A percentile compares a stretch with the other conserved stretches of the same genome.
Conservation (phyloP, 805 yeast species). For the Sugiyamaella marilandica region DNA sequence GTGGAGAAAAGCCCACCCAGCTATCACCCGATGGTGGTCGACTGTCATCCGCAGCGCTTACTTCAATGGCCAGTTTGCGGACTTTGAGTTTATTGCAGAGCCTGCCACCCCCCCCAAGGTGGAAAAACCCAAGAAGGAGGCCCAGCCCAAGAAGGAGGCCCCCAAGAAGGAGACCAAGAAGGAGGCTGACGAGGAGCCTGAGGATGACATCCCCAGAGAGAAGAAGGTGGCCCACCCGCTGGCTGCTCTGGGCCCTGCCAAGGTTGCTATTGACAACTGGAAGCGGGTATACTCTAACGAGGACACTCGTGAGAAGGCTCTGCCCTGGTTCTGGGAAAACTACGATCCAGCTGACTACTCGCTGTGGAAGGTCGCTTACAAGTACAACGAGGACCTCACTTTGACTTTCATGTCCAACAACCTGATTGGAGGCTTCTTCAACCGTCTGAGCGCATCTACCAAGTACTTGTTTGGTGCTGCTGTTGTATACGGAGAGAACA, state of each 20-base stretch:
- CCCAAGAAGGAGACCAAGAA: constrained; percentile 36
- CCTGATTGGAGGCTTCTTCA: constrained; percentile 96
- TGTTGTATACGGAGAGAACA: constrained; percentile 98
- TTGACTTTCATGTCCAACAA: constrained; percentile 97
- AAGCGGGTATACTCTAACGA: constrained; percentile 95
- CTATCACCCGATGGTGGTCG: constrained; percentile 65
- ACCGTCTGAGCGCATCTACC: constrained; percentile 86
- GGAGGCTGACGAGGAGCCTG: constrained; percentile 31
- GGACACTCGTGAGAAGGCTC: constrained; percentile 89
- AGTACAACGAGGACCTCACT: constrained; percentile 96
- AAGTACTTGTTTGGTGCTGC: constrained; percentile 90
- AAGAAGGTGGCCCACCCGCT: constrained; percentile 91
- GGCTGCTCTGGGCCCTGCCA: constrained; percentile 68
- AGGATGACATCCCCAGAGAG: constrained; percentile 43
- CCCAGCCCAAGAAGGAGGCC: constrained; percentile 37
- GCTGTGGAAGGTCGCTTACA: constrained; percentile 90
- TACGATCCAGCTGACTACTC: constrained; percentile 93
- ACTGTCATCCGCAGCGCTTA: constrained; percentile 46
- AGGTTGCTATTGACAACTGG: constrained; percentile 81
- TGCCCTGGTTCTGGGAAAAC: constrained; percentile 98
- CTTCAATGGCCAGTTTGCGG: constrained; percentile 41
- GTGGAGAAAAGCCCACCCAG: constrained; percentile 62
- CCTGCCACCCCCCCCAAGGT: constrained; percentile 71
- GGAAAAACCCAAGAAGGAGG: constrained; percentile 47
- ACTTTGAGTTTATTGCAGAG: constrained; percentile 56